Percentiles rank a stretch among this genome's conserved stretches.
These are phyloP conservation scores for Mucor lusitanicus DNA, from an alignment of 371 early-diverging fungal genomes.

Conservation along the genomic window DNA sequence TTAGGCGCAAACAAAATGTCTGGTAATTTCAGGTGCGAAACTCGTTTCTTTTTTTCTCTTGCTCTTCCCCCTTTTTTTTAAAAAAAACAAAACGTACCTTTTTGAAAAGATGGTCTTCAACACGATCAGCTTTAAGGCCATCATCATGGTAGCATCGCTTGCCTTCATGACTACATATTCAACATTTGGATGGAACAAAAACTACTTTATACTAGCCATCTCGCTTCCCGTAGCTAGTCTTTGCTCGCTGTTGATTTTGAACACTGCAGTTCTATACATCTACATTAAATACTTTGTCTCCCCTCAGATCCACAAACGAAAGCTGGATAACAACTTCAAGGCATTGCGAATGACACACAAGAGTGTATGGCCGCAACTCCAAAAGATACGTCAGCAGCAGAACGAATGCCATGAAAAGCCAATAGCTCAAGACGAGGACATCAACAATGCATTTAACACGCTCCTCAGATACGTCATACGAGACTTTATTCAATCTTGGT, in stretches of 20 bases:
- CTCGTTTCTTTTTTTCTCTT: neutral
- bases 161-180: neutral
- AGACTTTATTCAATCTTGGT: conserved; percentile 64
- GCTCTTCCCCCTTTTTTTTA: neutral
- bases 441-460: conserved; percentile 46
- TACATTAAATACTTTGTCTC: conserved; percentile 45
- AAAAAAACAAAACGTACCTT: neutral
- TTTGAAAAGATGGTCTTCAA: neutral
- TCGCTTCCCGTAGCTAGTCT: conserved; percentile 15
- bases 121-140: neutral
- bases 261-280: conserved; percentile 37
- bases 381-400: conserved; percentile 14
- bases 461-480: conserved; percentile 49
- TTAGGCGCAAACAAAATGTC: too few relatives aligned
- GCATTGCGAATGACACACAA: conserved; percentile 29
- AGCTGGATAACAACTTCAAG: conserved; percentile 16
- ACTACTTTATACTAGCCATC: neutral
- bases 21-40: neutral
- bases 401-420: neutral
- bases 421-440: conserved; percentile 21
- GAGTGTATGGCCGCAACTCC: conserved; percentile 18
- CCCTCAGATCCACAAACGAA: conserved; percentile 15
- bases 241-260: conserved; percentile 24
- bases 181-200: conserved; percentile 8
- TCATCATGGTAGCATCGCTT: neutral